phyloP scores from a whole-genome alignment of 2,329 filamentous ascomycete genomes.

The Xylariaceae sp. region DNA sequence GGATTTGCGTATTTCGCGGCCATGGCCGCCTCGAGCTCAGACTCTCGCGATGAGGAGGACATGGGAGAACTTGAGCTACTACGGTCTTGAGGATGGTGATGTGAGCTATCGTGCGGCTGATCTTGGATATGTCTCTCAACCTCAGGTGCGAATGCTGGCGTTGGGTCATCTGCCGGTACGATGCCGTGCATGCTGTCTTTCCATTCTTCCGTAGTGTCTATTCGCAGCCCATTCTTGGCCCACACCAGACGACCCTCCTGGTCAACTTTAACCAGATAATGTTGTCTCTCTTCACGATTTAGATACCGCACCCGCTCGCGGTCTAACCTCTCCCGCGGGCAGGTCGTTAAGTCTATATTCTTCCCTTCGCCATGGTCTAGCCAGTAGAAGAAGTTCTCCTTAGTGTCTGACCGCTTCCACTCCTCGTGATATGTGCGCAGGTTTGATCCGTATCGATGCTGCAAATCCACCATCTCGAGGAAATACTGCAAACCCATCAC shows the following conservation, averaged over 20 bases:
- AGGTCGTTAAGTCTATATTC: conserved; percentile 70
- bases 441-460: conserved; percentile 87
- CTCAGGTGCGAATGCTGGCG: conserved; percentile 57
- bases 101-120: conserved; percentile 27
- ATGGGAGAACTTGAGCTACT: conserved; percentile 7
- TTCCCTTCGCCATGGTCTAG: conserved; percentile 81
- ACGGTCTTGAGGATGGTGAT: background rate
- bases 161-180: conserved; percentile 65
- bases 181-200: conserved; percentile 82
- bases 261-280: conserved; percentile 82
- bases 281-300: conserved; percentile 77
- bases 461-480: conserved; percentile 81
- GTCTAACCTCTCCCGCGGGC: conserved; percentile 76
- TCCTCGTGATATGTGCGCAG: conserved; percentile 80
- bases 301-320: conserved; percentile 83
- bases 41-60: conserved; percentile 49
- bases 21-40: conserved; percentile 62
- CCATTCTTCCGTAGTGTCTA: conserved; percentile 77
- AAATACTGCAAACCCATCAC: conserved; percentile 89
- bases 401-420: conserved; percentile 79
- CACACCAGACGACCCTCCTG: conserved; percentile 77
- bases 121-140: conserved; percentile 36
- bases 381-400: conserved; percentile 95
- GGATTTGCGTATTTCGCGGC: conserved; percentile 70
- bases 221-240: conserved; percentile 79